Evolutionary conservation across 2,329 filamentous ascomycete species (phyloP), one percentile per base, ranked within the genome.

Genomic region (Conoideocrella luteorostrata): DNA sequence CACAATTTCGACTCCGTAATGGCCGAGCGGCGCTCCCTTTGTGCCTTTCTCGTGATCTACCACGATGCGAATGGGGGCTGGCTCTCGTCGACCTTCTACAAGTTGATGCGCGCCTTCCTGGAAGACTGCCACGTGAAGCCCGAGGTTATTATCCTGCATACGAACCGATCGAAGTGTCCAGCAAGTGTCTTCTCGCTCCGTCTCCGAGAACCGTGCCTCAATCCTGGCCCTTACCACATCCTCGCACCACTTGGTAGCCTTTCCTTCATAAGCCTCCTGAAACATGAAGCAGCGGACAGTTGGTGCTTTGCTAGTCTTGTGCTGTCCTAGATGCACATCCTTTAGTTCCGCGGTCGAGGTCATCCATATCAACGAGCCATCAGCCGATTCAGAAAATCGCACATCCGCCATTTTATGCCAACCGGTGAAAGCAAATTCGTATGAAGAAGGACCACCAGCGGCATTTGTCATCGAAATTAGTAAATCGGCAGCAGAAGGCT

Each of bases 211-310:
- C 10, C 90, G 79, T 5, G 82, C 85, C 64, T 96, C 91, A 12
- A 96, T 80, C 50, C 84, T 81, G 7, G 90, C 89, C 65, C 91
- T 94, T 38, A 82, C 80, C 11, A 96, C 74, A 51, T 97, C 93
- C 64, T 97, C 91, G 22, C 81, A 80, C 64, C 88, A 82, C 48
- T 84, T 86, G 15, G 73, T 69, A 1, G 85, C 87, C 60, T 83
- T 90, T 21, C 82, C 82, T 58, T 95, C 86, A 54, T 91, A 91
- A 7, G 77, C 67, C 41, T 88, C 86, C 40, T 83, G 78, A 1
- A 95, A 73, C 32, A 84, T 64, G 56, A 95, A 85, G 48, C 80
- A 84, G 23, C 83, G 74, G 10, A 82, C 72, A 2, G 82, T 81
- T 18, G 75, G 67, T 12, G 69, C 67, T 22, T 72, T 74, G 52